These are phyloP conservation scores for Trypanosoma conorhini DNA, from an alignment of 208 protist genomes.

Conservation along the genomic window DNA sequence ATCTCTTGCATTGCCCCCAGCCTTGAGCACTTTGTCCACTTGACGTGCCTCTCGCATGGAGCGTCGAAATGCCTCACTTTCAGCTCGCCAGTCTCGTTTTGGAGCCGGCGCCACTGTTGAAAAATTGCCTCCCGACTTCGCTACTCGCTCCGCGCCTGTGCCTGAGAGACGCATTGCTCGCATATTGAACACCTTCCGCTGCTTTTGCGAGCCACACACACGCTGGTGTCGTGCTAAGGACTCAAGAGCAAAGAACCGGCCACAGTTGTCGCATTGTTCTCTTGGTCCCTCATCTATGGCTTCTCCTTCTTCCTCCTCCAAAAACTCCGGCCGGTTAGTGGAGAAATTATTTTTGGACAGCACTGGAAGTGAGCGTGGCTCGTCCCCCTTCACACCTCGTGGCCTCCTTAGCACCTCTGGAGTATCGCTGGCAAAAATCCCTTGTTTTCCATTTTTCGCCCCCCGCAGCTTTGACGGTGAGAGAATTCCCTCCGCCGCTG, in stretches of 20 bases:
- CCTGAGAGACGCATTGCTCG: constrained; percentile 56
- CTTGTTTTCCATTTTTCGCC: not conserved
- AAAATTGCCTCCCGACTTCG: constrained; percentile 1
- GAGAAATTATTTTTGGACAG: not conserved
- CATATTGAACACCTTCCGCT: constrained; percentile 79
- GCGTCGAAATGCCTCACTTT: constrained; percentile 79
- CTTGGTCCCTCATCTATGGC: constrained; percentile 26
- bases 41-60: constrained; percentile 77
- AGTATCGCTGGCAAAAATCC: not conserved
- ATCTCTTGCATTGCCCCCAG: constrained; percentile 67
- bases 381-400: not conserved
- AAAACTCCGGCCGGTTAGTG: not conserved
- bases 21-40: constrained; percentile 75
- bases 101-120: constrained; percentile 1
- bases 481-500: not conserved
- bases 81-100: constrained; percentile 82
- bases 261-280: constrained; percentile 71
- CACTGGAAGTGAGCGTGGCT: not conserved
- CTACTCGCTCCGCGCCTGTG: constrained; percentile 22
- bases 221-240: constrained; percentile 66
- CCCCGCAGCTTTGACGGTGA: not conserved
- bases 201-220: constrained; percentile 60
- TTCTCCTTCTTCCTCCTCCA: constrained; percentile 13
- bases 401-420: not conserved
- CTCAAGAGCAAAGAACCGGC: constrained; percentile 71